Percentiles rank a stretch among this genome's conserved stretches.
These are phyloP conservation scores for Eucalyptus sp. DNA, from an alignment of 345 rosid species.

Conservation along the genomic window DNA sequence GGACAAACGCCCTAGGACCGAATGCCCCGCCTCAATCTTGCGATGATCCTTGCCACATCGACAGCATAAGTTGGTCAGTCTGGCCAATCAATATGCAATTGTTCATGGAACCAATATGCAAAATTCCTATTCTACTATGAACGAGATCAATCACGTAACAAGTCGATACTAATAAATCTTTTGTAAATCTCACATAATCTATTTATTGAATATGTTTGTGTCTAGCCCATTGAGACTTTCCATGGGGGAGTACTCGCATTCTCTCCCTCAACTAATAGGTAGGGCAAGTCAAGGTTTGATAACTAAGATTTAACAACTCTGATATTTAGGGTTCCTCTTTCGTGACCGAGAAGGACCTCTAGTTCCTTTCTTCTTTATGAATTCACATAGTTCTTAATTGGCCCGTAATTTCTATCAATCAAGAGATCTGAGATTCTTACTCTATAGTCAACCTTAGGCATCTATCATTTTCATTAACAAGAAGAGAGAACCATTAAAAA, in stretches of 20 bases:
- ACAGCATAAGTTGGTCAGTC: not conserved
- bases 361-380: not conserved
- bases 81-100: not conserved
- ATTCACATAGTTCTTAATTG: not conserved
- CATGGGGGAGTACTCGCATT: not conserved
- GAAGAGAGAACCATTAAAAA: not conserved
- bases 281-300: not conserved
- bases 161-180: accelerated
- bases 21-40: not conserved
- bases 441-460: not conserved
- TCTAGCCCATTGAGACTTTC: not conserved
- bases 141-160: not conserved
- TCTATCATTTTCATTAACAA: not conserved
- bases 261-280: not conserved
- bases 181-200: not conserved
- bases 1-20: not conserved
- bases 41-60: not conserved
- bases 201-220: not conserved
- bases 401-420: not conserved
- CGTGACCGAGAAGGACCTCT: not conserved
- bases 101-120: not conserved
- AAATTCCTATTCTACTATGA: not conserved
- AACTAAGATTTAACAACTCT: not conserved
- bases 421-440: not conserved
- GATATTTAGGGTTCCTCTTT: not conserved